Percentiles rank a stretch among this genome's conserved stretches.
Evolutionary conservation across 805 yeast species (phyloP).

Genomic region (Suhomyces vadensis): DNA sequence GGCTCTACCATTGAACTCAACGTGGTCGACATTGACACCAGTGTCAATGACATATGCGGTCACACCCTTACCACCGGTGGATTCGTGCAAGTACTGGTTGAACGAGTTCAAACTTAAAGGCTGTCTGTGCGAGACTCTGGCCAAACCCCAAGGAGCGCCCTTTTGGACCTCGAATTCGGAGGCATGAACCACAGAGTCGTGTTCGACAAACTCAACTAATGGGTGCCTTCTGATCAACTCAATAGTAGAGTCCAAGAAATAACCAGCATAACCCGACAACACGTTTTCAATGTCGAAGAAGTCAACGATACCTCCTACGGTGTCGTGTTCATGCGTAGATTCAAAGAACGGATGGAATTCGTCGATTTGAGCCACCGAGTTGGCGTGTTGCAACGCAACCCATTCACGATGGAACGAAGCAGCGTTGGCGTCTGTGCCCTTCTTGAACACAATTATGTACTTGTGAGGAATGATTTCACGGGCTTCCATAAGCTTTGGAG

Average conservation of each 20-base stretch:
- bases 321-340: constrained; percentile 16
- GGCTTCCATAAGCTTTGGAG: constrained; percentile 49
- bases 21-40: constrained; percentile 75
- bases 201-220: constrained; percentile 67
- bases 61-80: constrained; percentile 78
- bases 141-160: constrained; percentile 94
- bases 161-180: constrained; percentile 65
- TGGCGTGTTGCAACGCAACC: constrained; percentile 56
- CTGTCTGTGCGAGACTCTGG: constrained; percentile 83
- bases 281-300: constrained; percentile 57
- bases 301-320: constrained; percentile 37
- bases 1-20: constrained; percentile 83
- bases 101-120: constrained; percentile 60
- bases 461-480: constrained; percentile 63
- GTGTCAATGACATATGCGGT: constrained; percentile 89
- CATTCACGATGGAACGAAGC: constrained; percentile 66
- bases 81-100: constrained; percentile 66
- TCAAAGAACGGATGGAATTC: constrained; percentile 38
- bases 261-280: constrained; percentile 82
- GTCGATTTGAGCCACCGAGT: constrained; percentile 37
- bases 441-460: constrained; percentile 85
- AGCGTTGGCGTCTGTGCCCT: constrained; percentile 52
- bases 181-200: constrained; percentile 70
- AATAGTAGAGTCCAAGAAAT: constrained; percentile 72
- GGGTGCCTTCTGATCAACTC: constrained; percentile 70